Base-by-base conservation (phyloP, 2,329 filamentous ascomycete species). In the Neocucurbitaria cava region DNA sequence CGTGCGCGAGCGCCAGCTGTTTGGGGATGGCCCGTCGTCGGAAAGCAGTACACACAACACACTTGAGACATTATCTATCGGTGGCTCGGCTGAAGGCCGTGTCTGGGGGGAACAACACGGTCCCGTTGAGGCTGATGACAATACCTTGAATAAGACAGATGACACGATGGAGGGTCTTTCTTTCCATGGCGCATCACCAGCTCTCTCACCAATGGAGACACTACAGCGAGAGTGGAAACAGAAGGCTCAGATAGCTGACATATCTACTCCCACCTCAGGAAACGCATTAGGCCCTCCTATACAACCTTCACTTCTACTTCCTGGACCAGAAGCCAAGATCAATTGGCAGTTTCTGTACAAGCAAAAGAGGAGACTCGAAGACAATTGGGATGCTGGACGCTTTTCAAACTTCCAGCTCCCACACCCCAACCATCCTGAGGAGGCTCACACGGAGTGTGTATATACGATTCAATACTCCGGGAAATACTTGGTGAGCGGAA, bases 261-360 rank as follows among this genome's bases (percentile, higher is more conserved):
- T 53, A n/a, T 45, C 49, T 3, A 54, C 64, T 8, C 51, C 54
- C n/a, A 43, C 50, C 8, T 13, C 31, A 23, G 33, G 18, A 33
- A 40, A 39, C 17, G 28, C 18, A 1, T 28, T n/a, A 3, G 49
- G 46, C 3, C 49, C 62, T 4, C 73, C 73, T 3, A 61, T 77
- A 28, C 64, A 66, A 13, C 72, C 73, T 1, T 61, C 71, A 6
- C 59, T 77, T 18, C 43, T 76, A 15, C 64, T 76, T 2, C 59
- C 68, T 13, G 64, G 59, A 64, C 58, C 80, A 68, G 68, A 82
- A 70, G 70, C 87, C 53, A 89, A 86, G 65, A 79, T 98, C 43
- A 96, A 96, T 75, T 99, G 94, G 93, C 90, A 92, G 48, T 91
- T 95, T 71, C 81, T 99, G 1, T 99, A 96, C 78, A 91, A 91